These are phyloP conservation scores for Fusarium torreyae DNA, from an alignment of 2,329 filamentous ascomycete genomes.

Conservation along the genomic window DNA sequence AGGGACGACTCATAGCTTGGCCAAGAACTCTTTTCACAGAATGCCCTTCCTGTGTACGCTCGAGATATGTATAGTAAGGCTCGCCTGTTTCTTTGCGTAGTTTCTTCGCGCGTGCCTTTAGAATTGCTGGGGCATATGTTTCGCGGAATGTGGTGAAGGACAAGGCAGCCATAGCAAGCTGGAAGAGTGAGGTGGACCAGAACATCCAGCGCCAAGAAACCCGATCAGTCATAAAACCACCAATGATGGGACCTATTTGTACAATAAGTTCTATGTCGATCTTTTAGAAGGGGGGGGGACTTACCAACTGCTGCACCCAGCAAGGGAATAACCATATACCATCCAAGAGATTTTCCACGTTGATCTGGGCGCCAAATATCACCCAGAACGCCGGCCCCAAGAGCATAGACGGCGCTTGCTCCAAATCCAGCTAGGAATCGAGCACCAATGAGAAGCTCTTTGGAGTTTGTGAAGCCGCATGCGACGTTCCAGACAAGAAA, in stretches of 20 bases:
- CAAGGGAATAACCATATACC: constrained; percentile 59
- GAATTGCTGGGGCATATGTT: constrained; percentile 57
- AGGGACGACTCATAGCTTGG: constrained; percentile 66
- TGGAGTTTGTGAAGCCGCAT: constrained; percentile 59
- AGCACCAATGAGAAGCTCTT: constrained; percentile 59
- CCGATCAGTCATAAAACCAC: constrained; percentile 57
- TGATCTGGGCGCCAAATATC: constrained; percentile 64
- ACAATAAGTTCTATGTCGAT: not conserved
- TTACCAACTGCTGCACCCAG: constrained; percentile 57
- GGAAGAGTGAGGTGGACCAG: constrained; percentile 61
- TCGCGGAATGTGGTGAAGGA: constrained; percentile 56
- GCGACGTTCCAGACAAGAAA: constrained; percentile 66
- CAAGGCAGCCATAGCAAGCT: constrained; percentile 55
- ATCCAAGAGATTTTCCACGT: constrained; percentile 58
- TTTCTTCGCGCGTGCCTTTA: constrained; percentile 52
- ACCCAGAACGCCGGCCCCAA: constrained; percentile 63
- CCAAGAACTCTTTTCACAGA: constrained; percentile 47
- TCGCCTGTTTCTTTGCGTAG: constrained; percentile 53
- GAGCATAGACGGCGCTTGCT: constrained; percentile 61
- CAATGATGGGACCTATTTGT: constrained; percentile 54
- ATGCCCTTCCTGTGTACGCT: constrained; percentile 54
- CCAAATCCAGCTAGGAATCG: constrained; percentile 65
- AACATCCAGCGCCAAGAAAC: constrained; percentile 64
- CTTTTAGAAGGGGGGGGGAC: fast-evolving
- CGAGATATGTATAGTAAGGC: constrained; percentile 55